Conservation (phyloP, 164 flowering plant species). For the Magnolia officinalis region DNA sequence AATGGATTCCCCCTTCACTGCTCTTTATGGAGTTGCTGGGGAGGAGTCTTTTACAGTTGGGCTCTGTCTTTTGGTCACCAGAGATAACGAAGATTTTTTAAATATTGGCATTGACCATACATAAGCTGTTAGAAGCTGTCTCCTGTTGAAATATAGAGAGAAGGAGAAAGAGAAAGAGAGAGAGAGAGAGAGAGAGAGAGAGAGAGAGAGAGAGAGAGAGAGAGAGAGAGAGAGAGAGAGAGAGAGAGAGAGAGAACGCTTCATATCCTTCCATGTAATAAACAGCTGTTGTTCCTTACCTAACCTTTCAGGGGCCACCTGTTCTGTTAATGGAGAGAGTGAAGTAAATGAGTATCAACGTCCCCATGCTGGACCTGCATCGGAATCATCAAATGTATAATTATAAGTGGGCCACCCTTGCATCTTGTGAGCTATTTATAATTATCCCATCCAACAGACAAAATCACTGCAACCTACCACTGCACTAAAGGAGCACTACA, state of each 20-base stretch:
- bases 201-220: background rate
- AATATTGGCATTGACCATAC: too few species aligned
- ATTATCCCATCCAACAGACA: background rate
- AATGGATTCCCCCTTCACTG: background rate
- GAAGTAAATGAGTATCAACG: conserved; percentile 39
- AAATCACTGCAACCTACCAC: background rate
- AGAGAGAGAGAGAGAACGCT: background rate
- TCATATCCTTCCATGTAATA: too few species aligned
- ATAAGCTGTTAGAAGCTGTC: background rate
- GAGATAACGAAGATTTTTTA: too few species aligned
- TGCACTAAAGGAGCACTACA: too few species aligned
- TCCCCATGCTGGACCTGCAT: conserved; percentile 40
- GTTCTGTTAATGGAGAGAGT: conserved; percentile 28
- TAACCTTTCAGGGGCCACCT: conserved; percentile 13
- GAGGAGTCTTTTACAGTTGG: background rate
- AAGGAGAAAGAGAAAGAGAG: background rate
- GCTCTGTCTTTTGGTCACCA: background rate
- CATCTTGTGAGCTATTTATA: background rate
- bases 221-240: background rate
- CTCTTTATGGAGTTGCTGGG: background rate
- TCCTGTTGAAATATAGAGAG: background rate
- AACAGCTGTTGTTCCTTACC: background rate
- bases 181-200: background rate
- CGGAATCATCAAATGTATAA: background rate
- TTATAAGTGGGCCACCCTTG: background rate